Conservation (phyloP, 2,329 filamentous ascomycete species). For the Tolypocladium cylindrosporum region DNA sequence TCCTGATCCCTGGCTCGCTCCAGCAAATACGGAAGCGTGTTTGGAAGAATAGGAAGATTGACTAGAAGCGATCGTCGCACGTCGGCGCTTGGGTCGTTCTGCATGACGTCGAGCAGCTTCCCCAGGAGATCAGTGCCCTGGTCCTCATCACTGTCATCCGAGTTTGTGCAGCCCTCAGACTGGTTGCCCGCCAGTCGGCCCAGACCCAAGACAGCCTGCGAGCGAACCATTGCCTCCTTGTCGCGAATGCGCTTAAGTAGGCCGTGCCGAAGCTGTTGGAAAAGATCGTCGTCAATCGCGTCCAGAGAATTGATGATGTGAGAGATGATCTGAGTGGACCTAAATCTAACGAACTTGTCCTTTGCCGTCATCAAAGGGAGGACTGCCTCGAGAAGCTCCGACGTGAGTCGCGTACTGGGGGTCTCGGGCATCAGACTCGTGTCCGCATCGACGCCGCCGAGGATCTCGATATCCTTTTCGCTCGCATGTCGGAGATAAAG, state of each 20-base stretch:
- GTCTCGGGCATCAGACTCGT: constrained; percentile 69
- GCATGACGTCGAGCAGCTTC: constrained; percentile 77
- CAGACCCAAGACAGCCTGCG: constrained; percentile 87
- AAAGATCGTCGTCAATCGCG: constrained; percentile 84
- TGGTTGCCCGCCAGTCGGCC: constrained; percentile 73
- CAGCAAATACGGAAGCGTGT: constrained; percentile 75
- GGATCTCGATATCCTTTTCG: constrained; percentile 60
- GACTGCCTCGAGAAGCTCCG: constrained; percentile 61
- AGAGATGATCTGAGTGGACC: constrained; percentile 80
- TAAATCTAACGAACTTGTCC: constrained; percentile 86
- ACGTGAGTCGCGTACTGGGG: constrained; percentile 69
- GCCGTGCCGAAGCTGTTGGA: constrained; percentile 68
- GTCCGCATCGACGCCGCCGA: constrained; percentile 56
- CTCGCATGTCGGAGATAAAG: constrained; percentile 68
- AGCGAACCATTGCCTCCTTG: constrained; percentile 85
- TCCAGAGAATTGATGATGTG: constrained; percentile 90
- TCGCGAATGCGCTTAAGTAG: constrained; percentile 81
- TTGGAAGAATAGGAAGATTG: constrained; percentile 78
- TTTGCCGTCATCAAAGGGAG: constrained; percentile 73
- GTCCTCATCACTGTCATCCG: constrained; percentile 57
- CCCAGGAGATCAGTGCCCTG: constrained; percentile 61
- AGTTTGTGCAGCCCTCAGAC: constrained; percentile 58
- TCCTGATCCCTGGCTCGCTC: constrained; percentile 89
- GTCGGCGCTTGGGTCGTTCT: constrained; percentile 90
- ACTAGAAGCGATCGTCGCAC: constrained; percentile 80